These are phyloP conservation scores for Rubus parviflorus DNA, from an alignment of 306 rosid species.

Conservation along the genomic window DNA sequence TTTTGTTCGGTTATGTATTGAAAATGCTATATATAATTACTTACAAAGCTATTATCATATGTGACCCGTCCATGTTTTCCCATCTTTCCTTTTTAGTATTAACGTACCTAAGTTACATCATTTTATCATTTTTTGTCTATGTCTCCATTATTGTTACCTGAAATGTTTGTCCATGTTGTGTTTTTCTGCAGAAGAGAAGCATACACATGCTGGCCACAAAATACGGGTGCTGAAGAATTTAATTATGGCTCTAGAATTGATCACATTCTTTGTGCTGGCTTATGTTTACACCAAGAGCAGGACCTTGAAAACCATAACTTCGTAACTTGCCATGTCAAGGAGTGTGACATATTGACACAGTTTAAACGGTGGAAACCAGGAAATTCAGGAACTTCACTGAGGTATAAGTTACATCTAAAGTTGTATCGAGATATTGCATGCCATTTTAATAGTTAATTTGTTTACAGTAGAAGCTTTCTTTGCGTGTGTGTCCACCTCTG, in stretches of 20 bases:
- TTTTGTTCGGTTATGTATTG: background rate
- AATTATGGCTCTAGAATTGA: constrained; percentile 91
- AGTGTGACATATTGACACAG: constrained; percentile 79
- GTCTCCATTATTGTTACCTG: constrained; percentile 7
- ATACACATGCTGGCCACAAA: constrained; percentile 93
- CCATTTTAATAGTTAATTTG: too few species aligned
- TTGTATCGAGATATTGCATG: background rate
- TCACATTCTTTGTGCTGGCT: constrained; percentile 79
- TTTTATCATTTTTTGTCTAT: constrained; percentile 11
- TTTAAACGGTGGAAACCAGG: constrained; percentile 92
- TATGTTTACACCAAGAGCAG: constrained; percentile 68
- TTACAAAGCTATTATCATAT: background rate
- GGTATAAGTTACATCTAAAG: constrained; percentile 42
- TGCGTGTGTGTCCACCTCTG: background rate
- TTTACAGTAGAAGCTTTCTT: background rate
- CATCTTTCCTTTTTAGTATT: constrained; percentile 9
- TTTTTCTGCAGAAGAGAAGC: constrained; percentile 64
- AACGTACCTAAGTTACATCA: background rate
- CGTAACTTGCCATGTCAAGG: constrained; percentile 69
- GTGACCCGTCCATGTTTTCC: background rate
- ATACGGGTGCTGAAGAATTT: constrained; percentile 86
- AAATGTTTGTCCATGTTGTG: background rate
- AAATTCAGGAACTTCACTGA: constrained; percentile 60
- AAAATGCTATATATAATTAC: background rate
- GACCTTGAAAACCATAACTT: constrained; percentile 66